These are phyloP conservation scores for Daldinia sp. DNA, from an alignment of 2,329 filamentous ascomycete genomes.

Conservation along the genomic window DNA sequence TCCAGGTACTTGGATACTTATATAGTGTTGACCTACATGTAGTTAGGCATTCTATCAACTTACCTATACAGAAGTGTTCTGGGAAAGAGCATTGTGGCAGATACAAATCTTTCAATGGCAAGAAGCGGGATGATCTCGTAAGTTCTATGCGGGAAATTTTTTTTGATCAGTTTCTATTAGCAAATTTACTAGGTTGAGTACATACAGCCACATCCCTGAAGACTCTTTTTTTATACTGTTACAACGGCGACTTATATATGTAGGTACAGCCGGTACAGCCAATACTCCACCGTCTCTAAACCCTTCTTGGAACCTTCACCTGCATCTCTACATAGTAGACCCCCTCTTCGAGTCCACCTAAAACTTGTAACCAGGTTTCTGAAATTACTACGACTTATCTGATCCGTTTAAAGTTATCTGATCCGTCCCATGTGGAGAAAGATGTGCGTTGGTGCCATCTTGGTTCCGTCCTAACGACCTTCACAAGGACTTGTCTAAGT, in stretches of 20 bases:
- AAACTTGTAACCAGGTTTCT: conserved; percentile 27
- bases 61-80: no score
- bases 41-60: no score
- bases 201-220: no score
- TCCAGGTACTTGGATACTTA: not conserved
- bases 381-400: conserved; percentile 41
- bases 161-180: no score
- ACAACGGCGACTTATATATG: conserved; percentile 10
- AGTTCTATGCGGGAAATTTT: not conserved
- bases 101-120: not conserved
- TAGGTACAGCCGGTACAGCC: no score
- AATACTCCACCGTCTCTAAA: conserved; percentile 22
- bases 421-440: conserved; percentile 41
- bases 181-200: no score
- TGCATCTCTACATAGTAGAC: no score
- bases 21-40: no score
- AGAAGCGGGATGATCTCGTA: not conserved
- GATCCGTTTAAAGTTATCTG: conserved; percentile 47
- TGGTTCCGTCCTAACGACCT: conserved; percentile 37
- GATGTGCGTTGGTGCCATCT: conserved; percentile 26
- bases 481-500: conserved; percentile 25
- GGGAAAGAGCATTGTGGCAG: not conserved
- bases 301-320: no score
- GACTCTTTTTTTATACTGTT: conserved; percentile 18
- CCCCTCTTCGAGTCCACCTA: conserved; percentile 13